phyloP scores from a whole-genome alignment of 2,329 filamentous ascomycete species.

The Penicillium sp. region DNA sequence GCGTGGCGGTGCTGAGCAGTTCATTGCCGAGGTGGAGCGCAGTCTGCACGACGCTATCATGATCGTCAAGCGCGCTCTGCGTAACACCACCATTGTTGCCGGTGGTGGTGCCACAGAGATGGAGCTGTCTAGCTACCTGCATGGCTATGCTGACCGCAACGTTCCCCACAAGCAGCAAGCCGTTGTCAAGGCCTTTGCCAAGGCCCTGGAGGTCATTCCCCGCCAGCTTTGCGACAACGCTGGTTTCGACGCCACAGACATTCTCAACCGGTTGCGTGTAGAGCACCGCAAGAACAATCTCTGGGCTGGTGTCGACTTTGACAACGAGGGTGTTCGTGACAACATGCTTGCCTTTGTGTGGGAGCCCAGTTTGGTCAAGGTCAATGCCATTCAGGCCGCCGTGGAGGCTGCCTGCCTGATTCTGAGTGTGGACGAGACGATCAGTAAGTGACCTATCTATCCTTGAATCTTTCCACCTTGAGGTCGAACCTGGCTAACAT shows the following conservation, averaged over 20 bases:
- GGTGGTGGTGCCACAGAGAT: conserved; percentile 95
- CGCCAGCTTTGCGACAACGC: conserved; percentile 98
- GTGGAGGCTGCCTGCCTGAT: conserved; percentile 96
- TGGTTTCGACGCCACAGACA: conserved; percentile 97
- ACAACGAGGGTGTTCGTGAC: conserved; percentile 87
- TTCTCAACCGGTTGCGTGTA: conserved; percentile 92
- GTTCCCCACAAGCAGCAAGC: conserved; percentile 94
- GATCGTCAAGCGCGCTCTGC: conserved; percentile 98
- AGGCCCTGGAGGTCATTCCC: conserved; percentile 94
- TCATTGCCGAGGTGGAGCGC: conserved; percentile 97
- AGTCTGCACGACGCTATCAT: conserved; percentile 99
- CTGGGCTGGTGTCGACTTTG: conserved; percentile 97
- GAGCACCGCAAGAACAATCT: conserved; percentile 92
- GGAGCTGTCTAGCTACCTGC: conserved; percentile 93
- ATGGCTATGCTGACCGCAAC: conserved; percentile 90
- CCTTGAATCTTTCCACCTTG: not conserved
- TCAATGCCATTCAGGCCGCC: conserved; percentile 95
- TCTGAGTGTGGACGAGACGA: conserved; percentile 95
- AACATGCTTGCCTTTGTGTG: conserved; percentile 97
- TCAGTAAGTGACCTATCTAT: conserved; percentile 63
- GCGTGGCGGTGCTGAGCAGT: conserved; percentile 95
- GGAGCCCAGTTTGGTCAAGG: conserved; percentile 95
- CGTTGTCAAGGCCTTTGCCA: conserved; percentile 97
- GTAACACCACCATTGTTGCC: conserved; percentile 92
- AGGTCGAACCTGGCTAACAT: conserved; percentile 26